Conservation (phyloP, 371 early-diverging fungal genomes). For the Mortierella sp. region DNA sequence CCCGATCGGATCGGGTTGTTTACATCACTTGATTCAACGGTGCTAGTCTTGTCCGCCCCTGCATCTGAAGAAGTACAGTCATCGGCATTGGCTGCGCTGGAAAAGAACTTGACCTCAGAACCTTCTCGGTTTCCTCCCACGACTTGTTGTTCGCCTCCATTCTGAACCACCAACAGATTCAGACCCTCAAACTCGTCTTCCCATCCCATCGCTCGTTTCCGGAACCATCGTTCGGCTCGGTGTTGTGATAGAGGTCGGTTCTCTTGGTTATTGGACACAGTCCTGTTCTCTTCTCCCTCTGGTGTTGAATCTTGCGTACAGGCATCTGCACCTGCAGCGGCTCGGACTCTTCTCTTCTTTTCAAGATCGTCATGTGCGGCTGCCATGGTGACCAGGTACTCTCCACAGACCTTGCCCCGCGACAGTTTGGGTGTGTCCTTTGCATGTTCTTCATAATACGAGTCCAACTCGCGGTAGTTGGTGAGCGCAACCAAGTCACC, state of each 20-base stretch:
- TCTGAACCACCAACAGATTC: conserved; percentile 62
- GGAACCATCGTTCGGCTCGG: conserved; percentile 43
- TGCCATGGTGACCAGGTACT: conserved; percentile 55
- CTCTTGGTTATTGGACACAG: too few relatives aligned
- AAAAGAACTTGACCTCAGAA: conserved; percentile 19
- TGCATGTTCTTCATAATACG: conserved; percentile 7
- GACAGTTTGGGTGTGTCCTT: conserved; percentile 27
- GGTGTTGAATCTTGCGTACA: too few relatives aligned
- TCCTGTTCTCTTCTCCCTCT: too few relatives aligned
- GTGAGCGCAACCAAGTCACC: conserved; percentile 68
- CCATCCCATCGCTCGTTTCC: conserved; percentile 32
- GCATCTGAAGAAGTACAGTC: background rate
- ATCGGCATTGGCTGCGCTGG: background rate
- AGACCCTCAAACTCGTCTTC: conserved; percentile 60
- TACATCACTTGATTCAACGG: background rate
- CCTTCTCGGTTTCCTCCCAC: conserved; percentile 57
- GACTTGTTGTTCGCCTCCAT: conserved; percentile 31
- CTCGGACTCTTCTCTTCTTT: too few relatives aligned
- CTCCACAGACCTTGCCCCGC: conserved; percentile 60
- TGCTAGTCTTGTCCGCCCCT: background rate
- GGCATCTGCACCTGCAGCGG: too few relatives aligned
- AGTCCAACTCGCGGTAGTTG: conserved; percentile 61
- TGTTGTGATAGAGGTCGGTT: background rate
- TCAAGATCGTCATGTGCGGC: background rate
- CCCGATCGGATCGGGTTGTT: background rate